These are phyloP conservation scores for Hippophae tibetana DNA, from an alignment of 306 rosid genomes.

Conservation along the genomic window DNA sequence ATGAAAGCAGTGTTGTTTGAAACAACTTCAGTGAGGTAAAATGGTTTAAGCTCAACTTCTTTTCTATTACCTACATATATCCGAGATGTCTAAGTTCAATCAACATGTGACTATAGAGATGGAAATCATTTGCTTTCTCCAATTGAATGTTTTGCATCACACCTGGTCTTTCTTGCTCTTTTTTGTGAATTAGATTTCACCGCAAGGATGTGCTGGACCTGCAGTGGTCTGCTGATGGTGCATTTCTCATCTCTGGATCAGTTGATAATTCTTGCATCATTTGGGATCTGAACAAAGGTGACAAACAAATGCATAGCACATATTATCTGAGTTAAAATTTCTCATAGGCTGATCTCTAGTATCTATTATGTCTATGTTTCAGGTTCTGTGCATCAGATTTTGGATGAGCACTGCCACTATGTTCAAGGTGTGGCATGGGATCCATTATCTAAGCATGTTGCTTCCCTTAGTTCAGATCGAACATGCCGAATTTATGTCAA, in stretches of 20 bases:
- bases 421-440: conserved; percentile 99
- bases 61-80: background rate
- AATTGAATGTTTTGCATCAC: background rate
- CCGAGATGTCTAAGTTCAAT: background rate
- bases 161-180: conserved; percentile 12
- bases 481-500: conserved; percentile 73
- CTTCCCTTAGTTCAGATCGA: conserved; percentile 91
- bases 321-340: conserved; percentile 12
- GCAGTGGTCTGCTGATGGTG: conserved; percentile 73
- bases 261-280: conserved; percentile 91
- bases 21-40: background rate
- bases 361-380: conserved; percentile 17
- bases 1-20: background rate
- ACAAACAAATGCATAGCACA: conserved; percentile 6
- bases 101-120: too few species aligned
- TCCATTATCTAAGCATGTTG: conserved; percentile 63
- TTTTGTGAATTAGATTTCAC: conserved; percentile 61
- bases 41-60: background rate
- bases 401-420: conserved; percentile 82
- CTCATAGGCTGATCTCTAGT: conserved; percentile 13
- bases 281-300: conserved; percentile 90
- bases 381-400: conserved; percentile 80
- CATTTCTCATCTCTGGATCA: conserved; percentile 72
- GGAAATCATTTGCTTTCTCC: background rate
- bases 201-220: conserved; percentile 83